Evolutionary conservation across 495 filamentous ascomycete species (phyloP), one percentile per base, ranked within the genome.

Genomic region (Haplographium delicatum): DNA sequence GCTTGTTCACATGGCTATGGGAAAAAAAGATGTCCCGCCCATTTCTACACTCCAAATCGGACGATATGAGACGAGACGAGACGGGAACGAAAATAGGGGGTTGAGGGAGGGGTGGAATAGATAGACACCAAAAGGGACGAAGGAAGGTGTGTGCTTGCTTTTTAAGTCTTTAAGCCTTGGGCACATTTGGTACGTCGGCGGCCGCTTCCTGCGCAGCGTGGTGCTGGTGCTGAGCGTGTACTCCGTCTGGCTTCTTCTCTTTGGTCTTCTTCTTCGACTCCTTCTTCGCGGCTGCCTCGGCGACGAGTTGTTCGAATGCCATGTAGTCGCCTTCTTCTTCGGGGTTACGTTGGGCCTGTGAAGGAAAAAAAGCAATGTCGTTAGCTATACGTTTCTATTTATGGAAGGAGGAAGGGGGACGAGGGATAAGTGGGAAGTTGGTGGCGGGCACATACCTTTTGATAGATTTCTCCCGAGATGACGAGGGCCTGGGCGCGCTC

Each of bases 241-340:
- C 54, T 33, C 20, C 11, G 11, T 34, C 60, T 10, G 47, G 39
- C 19, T 72, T 68, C 58, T 71, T 72, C 23, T 72, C 66, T 56
- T 86, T 81, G 59, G 85, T 77, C 62, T 86, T 83, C 68, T 88
- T 86, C 63, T 83, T 79, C 65, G 90, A 85, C 39, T 88, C 84
- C 68, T 96, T 94, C 79, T 97, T 97, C 44, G 87, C 83, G 40
- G 88, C 88, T 5, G 94, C 91, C 62, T 99, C 93, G 26, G 93
- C 89, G 70, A 99, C 94, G 24, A 99, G 82, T 67, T 96, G 89
- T 66, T 99, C 93, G 61, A 99, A 99, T 16, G 89, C 91, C 83
- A 97, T 94, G 72, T 94, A 96, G 48, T 96, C 91, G 54, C 91
- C 93, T 72, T 97, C 93, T 71, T 99, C 93, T 35, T 97, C 94